These are phyloP conservation scores for Boletus semigastroideus DNA, from an alignment of 1,284 basidiomycete genomes.

Conservation along the genomic window DNA sequence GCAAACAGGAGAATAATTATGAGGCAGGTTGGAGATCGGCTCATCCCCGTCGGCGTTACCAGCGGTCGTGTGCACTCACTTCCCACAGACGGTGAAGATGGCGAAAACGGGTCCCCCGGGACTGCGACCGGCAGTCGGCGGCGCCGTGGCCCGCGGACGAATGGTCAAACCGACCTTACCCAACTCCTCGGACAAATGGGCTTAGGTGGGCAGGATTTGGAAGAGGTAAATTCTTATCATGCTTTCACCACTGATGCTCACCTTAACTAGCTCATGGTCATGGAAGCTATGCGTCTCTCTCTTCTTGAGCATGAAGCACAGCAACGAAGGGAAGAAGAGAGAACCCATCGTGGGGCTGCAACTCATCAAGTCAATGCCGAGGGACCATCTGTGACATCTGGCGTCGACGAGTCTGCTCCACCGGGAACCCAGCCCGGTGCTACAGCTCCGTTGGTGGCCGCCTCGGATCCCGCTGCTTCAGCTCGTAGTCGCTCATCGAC, in stretches of 20 bases:
- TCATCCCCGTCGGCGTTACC: slow-evolving; percentile 95
- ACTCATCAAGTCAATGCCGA: slow-evolving; percentile 24
- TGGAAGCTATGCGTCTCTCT: slow-evolving; percentile 98
- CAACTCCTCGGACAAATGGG: slow-evolving; percentile 66
- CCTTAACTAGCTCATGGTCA: slow-evolving; percentile 82
- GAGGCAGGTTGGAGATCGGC: slow-evolving; percentile 95
- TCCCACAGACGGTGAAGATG: slow-evolving; percentile 50
- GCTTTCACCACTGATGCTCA: slow-evolving; percentile 11
- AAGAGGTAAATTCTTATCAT: slow-evolving; percentile 61
- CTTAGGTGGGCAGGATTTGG: slow-evolving; percentile 77
- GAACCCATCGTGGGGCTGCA: slow-evolving; percentile 47
- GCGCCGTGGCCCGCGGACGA: slow-evolving; percentile 57
- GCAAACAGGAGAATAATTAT: slow-evolving; percentile 97
- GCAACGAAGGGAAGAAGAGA: slow-evolving; percentile 67
- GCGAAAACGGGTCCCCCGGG: slow-evolving; percentile 32
- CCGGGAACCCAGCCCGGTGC: neutral
- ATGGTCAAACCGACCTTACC: slow-evolving; percentile 51
- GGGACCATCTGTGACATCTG: slow-evolving; percentile 12
- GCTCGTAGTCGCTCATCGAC: slow-evolving; percentile 28
- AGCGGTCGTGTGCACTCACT: slow-evolving; percentile 73
- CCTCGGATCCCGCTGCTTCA: slow-evolving; percentile 7
- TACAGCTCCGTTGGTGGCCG: slow-evolving; percentile 1
- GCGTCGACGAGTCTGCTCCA: slow-evolving; percentile 4
- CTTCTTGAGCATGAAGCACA: slow-evolving; percentile 89
- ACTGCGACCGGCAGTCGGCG: slow-evolving; percentile 55